phyloP scores from a whole-genome alignment of 495 filamentous ascomycete species.

The Alectoria sarmentosa region DNA sequence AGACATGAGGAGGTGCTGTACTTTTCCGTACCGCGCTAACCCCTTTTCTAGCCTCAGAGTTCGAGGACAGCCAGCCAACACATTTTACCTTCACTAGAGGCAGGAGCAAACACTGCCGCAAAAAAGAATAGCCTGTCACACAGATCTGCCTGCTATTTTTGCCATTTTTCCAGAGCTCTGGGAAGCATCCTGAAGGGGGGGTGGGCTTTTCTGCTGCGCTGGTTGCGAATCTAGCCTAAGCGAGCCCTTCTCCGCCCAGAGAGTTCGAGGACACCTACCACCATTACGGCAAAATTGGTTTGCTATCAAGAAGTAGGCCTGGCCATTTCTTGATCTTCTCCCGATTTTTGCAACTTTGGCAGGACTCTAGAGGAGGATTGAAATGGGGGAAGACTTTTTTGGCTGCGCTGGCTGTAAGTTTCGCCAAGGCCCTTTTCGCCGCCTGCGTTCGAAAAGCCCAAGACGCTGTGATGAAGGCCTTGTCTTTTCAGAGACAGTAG shows the following conservation, averaged over 20 bases:
- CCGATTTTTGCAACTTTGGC: not conserved
- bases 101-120: not conserved
- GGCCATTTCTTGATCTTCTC: not conserved
- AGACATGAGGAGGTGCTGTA: not conserved
- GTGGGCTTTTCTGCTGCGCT: not conserved
- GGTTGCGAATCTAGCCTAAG: not conserved
- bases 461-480: not conserved
- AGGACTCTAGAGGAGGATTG: not conserved
- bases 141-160: not conserved
- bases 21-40: conserved; percentile 8
- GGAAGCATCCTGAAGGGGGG: not conserved
- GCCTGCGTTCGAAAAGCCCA: not conserved
- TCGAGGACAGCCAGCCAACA: conserved; percentile 1
- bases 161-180: not conserved
- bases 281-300: not conserved
- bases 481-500: not conserved
- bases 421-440: not conserved
- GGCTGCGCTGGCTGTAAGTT: not conserved
- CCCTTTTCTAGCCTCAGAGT: not conserved
- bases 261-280: not conserved
- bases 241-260: not conserved
- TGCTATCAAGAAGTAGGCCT: not conserved
- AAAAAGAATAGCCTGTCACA: not conserved
- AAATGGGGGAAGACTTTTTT: not conserved
- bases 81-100: not conserved